Evolutionary conservation across 1,284 basidiomycete species (phyloP), one percentile per base, ranked within the genome.

Genomic region (Trichosporon sp.): DNA sequence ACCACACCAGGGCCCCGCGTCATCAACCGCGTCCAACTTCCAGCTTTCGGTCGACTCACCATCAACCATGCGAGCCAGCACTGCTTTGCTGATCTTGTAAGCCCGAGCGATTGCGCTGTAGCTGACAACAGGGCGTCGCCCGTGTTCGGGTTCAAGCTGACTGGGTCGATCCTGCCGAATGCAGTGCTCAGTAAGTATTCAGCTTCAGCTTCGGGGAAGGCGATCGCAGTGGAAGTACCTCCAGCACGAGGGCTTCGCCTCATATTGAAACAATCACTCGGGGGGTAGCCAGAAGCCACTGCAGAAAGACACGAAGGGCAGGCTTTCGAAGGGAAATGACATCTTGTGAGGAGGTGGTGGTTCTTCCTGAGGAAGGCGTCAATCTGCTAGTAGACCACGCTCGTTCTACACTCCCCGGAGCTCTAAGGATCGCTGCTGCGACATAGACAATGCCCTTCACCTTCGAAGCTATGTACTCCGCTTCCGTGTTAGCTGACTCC

Each of bases 401-500:
- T n/a, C n/a, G n/a, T n/a, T n/a, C n/a, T n/a, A n/a, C n/a, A n/a
- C n/a, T n/a, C n/a, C n/a, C n/a, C n/a, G n/a, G n/a, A n/a, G n/a
- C n/a, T n/a, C n/a, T n/a, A n/a, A n/a, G n/a, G n/a, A n/a, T n/a
- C n/a, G n/a, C n/a, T n/a, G n/a, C n/a, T n/a, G n/a, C n/a, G n/a
- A n/a, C n/a, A n/a, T n/a, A n/a, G n/a, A n/a, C n/a, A n/a, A n/a
- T n/a, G n/a, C n/a, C n/a, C n/a, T n/a, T n/a, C n/a, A n/a, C n/a
- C n/a, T n/a, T n/a, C n/a, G n/a, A n/a, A n/a, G n/a, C n/a, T n/a
- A n/a, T n/a, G n/a, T n/a, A n/a, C n/a, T n/a, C n/a, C n/a, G n/a
- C n/a, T n/a, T n/a, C n/a, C n/a, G n/a, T n/a, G n/a, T n/a, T n/a
- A 54, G 59, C 63, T 64, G 37, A 64, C 44, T 3, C 5, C 46